These are phyloP conservation scores for Fagopyrum homotropicum DNA, from an alignment of 148 eudicot species.

Conservation along the genomic window DNA sequence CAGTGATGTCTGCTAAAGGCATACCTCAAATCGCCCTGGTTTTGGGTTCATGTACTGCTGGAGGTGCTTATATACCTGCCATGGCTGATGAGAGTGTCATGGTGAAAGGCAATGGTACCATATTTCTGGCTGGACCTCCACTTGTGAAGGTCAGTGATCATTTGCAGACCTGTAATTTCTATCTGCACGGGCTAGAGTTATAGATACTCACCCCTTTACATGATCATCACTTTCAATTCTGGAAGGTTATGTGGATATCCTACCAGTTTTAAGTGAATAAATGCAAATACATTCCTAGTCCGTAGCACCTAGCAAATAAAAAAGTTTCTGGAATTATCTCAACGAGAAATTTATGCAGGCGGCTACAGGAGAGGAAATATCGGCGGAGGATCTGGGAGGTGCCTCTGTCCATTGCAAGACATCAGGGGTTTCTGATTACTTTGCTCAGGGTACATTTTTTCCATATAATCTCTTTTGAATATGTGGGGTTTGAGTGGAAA, in stretches of 20 bases:
- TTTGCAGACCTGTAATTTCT: neutral
- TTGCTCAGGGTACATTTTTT: constrained; percentile 67
- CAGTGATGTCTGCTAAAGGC: constrained; percentile 84
- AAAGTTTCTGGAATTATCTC: constrained; percentile 13
- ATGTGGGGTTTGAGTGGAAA: neutral
- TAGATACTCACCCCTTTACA: neutral
- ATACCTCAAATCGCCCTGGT: constrained; percentile 96
- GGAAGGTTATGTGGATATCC: neutral
- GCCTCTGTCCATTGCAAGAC: constrained; percentile 92
- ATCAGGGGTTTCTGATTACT: constrained; percentile 95
- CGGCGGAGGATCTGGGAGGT: constrained; percentile 98
- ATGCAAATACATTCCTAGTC: neutral
- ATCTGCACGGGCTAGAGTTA: neutral
- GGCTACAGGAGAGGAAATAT: constrained; percentile 98
- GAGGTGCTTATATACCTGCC: constrained; percentile 98
- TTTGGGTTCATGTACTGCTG: constrained; percentile 97
- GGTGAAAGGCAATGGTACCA: constrained; percentile 99
- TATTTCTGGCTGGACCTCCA: constrained; percentile 98
- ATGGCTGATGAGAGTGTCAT: constrained; percentile 99
- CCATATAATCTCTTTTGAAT: neutral
- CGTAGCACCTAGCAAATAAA: neutral
- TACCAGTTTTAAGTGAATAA: neutral
- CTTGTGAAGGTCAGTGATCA: constrained; percentile 79
- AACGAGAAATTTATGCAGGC: constrained; percentile 51
- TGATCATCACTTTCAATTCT: neutral